Evolutionary conservation across 2,329 filamentous ascomycete genomes (phyloP).

Genomic region (Aspergillus brasiliensis): DNA sequence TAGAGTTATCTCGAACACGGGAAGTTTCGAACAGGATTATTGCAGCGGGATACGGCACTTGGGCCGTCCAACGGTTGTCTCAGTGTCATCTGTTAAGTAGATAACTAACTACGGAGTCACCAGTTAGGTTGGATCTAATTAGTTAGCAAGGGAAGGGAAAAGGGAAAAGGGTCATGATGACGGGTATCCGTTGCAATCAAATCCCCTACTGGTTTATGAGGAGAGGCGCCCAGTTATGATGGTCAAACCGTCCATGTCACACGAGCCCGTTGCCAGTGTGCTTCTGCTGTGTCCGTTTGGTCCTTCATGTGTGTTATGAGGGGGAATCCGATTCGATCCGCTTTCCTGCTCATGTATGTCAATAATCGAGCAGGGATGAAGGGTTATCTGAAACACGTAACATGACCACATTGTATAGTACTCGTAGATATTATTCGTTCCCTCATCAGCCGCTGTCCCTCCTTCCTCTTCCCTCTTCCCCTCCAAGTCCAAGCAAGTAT

Average conservation of each 20-base stretch:
- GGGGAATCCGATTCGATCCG: not conserved
- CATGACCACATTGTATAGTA: not conserved
- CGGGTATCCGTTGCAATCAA: not conserved
- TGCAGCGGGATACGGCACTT: conserved; percentile 8
- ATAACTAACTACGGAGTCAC: too few relatives aligned
- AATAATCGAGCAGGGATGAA: not conserved
- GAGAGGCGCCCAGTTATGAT: not conserved
- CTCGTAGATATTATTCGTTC: not conserved
- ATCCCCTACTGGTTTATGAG: not conserved
- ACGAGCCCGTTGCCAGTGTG: not conserved
- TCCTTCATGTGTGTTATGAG: not conserved
- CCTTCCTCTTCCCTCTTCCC: not conserved
- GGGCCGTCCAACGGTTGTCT: not conserved
- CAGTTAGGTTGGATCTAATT: too few relatives aligned
- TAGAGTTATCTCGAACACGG: conserved; percentile 13
- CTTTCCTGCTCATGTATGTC: not conserved
- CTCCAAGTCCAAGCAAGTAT: too few relatives aligned
- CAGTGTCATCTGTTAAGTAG: not conserved
- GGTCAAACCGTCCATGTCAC: conserved; percentile 1
- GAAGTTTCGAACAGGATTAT: conserved; percentile 21
- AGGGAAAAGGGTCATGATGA: not conserved
- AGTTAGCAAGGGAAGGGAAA: too few relatives aligned
- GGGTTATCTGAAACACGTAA: not conserved
- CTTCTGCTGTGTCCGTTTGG: not conserved
- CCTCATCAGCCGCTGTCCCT: not conserved